phyloP scores from a whole-genome alignment of 192 early-diverging fungal genomes.

The Umbelopsis ramanniana region DNA sequence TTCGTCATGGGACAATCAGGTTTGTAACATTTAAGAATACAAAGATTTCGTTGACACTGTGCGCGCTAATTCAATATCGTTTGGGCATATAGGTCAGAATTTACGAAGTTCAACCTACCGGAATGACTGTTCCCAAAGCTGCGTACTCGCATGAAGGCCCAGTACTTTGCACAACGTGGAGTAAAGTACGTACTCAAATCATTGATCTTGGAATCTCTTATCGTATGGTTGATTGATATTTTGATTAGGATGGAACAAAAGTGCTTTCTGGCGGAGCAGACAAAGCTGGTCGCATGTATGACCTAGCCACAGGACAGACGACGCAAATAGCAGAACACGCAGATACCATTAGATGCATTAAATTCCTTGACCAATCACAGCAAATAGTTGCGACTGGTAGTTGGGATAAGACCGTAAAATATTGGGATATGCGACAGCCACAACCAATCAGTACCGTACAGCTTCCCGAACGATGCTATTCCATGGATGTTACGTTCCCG shows the following conservation, averaged over 20 bases:
- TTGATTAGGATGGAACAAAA: slow-evolving; percentile 84
- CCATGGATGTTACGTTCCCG: slow-evolving; percentile 82
- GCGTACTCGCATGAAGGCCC: slow-evolving; percentile 82
- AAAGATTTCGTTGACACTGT: background rate
- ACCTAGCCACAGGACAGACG: slow-evolving; percentile 80
- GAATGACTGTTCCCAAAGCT: slow-evolving; percentile 78
- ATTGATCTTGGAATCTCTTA: background rate
- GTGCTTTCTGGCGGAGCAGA: slow-evolving; percentile 90
- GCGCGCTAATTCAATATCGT: background rate
- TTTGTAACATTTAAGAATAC: slow-evolving; percentile 27
- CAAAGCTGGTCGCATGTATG: slow-evolving; percentile 85
- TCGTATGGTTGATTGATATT: background rate
- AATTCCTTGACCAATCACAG: slow-evolving; percentile 71
- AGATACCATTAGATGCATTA: slow-evolving; percentile 81
- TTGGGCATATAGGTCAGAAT: slow-evolving; percentile 77
- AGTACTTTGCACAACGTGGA: slow-evolving; percentile 84
- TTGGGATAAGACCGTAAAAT: slow-evolving; percentile 97
- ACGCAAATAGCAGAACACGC: slow-evolving; percentile 89
- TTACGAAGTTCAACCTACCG: slow-evolving; percentile 84
- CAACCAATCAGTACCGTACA: slow-evolving; percentile 72
- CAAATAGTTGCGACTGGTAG: slow-evolving; percentile 85
- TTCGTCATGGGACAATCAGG: slow-evolving; percentile 89
- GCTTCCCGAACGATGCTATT: slow-evolving; percentile 88
- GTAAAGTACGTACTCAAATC: slow-evolving; percentile 55
- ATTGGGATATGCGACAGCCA: slow-evolving; percentile 90